These are phyloP conservation scores for Gossypium raimondii DNA, from an alignment of 345 rosid species.

Conservation along the genomic window DNA sequence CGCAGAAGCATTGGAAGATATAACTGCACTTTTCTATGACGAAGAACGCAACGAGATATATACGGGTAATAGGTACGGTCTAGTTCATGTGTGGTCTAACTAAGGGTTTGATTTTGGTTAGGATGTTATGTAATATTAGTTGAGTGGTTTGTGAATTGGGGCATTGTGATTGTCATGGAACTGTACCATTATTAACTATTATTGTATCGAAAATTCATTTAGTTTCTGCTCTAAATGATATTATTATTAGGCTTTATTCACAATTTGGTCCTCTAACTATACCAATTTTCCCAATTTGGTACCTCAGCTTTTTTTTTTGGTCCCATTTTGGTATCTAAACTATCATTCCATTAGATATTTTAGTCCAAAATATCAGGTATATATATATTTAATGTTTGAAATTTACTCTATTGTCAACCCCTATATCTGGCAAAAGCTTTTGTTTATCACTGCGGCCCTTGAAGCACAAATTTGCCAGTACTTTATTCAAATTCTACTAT, in stretches of 20 bases:
- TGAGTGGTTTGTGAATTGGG: background rate
- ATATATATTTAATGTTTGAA: too few relatives aligned
- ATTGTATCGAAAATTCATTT: constrained; percentile 7
- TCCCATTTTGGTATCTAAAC: too few relatives aligned
- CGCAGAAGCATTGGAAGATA: constrained; percentile 70
- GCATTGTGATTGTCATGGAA: background rate
- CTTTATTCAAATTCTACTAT: too few relatives aligned
- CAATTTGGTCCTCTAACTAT: too few relatives aligned
- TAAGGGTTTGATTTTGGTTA: constrained; percentile 16
- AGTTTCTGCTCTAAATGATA: background rate
- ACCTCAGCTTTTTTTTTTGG: too few relatives aligned
- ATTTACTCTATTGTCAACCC: too few relatives aligned
- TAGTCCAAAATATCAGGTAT: too few relatives aligned
- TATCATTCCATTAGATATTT: too few relatives aligned
- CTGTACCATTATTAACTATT: background rate
- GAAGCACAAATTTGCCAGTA: too few relatives aligned
- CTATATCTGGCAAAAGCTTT: too few relatives aligned
- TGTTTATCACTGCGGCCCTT: too few relatives aligned
- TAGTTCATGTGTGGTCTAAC: constrained; percentile 77
- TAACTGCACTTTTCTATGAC: constrained; percentile 69
- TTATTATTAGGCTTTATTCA: background rate
- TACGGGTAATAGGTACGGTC: constrained; percentile 63
- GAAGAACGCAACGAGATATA: constrained; percentile 77
- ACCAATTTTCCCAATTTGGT: too few relatives aligned
- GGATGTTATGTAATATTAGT: background rate